Evolutionary conservation across 495 filamentous ascomycete genomes (phyloP).

Genomic region (Acidomyces sp.): DNA sequence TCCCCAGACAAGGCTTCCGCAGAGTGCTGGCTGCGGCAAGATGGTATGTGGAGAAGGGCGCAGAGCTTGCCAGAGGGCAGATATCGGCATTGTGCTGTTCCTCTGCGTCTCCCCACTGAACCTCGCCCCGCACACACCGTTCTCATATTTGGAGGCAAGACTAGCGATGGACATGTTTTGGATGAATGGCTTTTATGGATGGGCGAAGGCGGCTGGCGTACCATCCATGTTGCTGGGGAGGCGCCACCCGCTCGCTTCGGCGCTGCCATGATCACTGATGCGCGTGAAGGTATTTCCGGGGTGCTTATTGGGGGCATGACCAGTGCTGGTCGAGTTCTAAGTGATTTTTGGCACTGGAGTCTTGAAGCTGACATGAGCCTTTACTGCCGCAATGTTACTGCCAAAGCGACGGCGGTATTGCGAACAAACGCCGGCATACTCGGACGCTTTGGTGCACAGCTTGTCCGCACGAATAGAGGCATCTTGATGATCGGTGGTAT

Average conservation of each 20-base stretch:
- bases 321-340: slow-evolving; percentile 42
- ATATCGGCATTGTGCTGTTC: slow-evolving; percentile 59
- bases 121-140: slow-evolving; percentile 28
- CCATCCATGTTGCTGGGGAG: slow-evolving; percentile 30
- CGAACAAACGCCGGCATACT: slow-evolving; percentile 17
- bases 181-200: slow-evolving; percentile 54
- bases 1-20: slow-evolving; percentile 53
- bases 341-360: slow-evolving; percentile 47
- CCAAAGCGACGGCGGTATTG: slow-evolving; percentile 8
- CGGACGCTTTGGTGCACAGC: slow-evolving; percentile 32
- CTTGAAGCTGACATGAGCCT: slow-evolving; percentile 24
- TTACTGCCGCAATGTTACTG: slow-evolving; percentile 18
- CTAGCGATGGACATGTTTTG: slow-evolving; percentile 40
- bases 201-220: slow-evolving; percentile 39
- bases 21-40: slow-evolving; percentile 61
- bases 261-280: slow-evolving; percentile 34
- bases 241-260: slow-evolving; percentile 48
- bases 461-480: slow-evolving; percentile 32
- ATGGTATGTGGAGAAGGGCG: slow-evolving; percentile 46
- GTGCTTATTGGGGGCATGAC: slow-evolving; percentile 57
- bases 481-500: slow-evolving; percentile 43
- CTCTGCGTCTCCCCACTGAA: slow-evolving; percentile 27
- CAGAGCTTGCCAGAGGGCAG: slow-evolving; percentile 50
- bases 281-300: slow-evolving; percentile 30
- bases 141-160: slow-evolving; percentile 60